Base-by-base conservation (phyloP, 1,284 basidiomycete species). In the Cutaneotrichosporon spelunceum region DNA sequence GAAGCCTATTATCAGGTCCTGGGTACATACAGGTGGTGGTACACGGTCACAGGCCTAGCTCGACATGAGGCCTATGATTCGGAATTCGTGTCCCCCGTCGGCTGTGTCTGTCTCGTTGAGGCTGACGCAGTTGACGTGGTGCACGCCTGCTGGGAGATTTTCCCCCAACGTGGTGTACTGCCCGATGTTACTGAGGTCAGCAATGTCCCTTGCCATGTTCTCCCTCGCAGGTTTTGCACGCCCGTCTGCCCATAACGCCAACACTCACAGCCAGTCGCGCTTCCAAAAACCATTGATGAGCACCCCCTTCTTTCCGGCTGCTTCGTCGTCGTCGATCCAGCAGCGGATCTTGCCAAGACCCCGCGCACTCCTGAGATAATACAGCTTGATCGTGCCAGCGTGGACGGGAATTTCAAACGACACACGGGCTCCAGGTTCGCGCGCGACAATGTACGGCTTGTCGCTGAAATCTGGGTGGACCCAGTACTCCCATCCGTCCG, bases 361-460 rank as follows among this genome's bases (percentile, higher is more conserved):
- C 27, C 66, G 68, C 64, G 66, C 70, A 29, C 72, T 74, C 39
- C 64, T 64, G 44, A 79, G 60, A 13, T 70, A 68, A 63, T 79
- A 79, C 62, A 79, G 67, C 64, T 78, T 78, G 66, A 79, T 70
- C 26, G 69, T 59, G 16, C 78, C 78, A 4, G 73, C 62, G 23
- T 56, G 63, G 6, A 76, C 76, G n/a, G 73, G 70, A 50, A 79
- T 59, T 42, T 74, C 67, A 48, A 78, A 75, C 29, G 59, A 58
- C 16, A 78, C 72, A n/a, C 27, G 61, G 4, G 74, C 66, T 3
- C 78, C 78, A 1, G 76, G 72, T 30, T 60, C 42, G 7, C 62
- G 63, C 6, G 73, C 70, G 3, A 75, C 49, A 11, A 76, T 56
- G 64, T 78, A 79, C 4, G 76, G 74, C 66, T 79, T 79, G 64